Percentiles rank a stretch among this genome's conserved stretches.
phyloP scores from a whole-genome alignment of 192 early-diverging fungal genomes.

The Mortierella antarctica region DNA sequence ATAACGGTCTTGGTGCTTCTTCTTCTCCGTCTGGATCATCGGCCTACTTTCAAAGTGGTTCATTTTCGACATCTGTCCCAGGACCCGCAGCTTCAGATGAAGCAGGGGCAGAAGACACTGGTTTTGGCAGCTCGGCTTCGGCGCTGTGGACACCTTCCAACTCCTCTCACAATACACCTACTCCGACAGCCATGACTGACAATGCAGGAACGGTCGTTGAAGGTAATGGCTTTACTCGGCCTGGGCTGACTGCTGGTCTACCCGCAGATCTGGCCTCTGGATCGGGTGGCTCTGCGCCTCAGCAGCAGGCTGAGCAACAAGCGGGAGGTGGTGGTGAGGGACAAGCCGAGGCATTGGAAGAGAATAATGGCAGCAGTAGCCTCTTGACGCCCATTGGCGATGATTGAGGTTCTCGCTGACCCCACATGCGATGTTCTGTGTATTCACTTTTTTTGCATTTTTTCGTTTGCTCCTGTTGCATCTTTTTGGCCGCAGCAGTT shows the following conservation, averaged over 20 bases:
- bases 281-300: background rate
- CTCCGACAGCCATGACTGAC: background rate
- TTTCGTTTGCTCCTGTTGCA: too few relatives aligned
- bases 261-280: background rate
- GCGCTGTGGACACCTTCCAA: background rate
- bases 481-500: too few relatives aligned
- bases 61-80: background rate
- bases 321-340: background rate
- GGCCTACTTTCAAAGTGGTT: background rate
- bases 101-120: background rate
- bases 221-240: background rate
- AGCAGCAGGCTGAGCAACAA: background rate
- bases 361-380: constrained; percentile 19
- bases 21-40: background rate
- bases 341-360: background rate
- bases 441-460: too few relatives aligned
- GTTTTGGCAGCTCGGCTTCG: background rate
- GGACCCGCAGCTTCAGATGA: background rate
- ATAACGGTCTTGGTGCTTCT: too few relatives aligned
- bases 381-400: constrained; percentile 31
- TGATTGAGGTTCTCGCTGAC: background rate
- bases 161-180: background rate
- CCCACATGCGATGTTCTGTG: too few relatives aligned
- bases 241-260: background rate
- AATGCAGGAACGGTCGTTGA: background rate